Conservation (phyloP, 2,329 filamentous ascomycete species). For the Penicillium nordicum region DNA sequence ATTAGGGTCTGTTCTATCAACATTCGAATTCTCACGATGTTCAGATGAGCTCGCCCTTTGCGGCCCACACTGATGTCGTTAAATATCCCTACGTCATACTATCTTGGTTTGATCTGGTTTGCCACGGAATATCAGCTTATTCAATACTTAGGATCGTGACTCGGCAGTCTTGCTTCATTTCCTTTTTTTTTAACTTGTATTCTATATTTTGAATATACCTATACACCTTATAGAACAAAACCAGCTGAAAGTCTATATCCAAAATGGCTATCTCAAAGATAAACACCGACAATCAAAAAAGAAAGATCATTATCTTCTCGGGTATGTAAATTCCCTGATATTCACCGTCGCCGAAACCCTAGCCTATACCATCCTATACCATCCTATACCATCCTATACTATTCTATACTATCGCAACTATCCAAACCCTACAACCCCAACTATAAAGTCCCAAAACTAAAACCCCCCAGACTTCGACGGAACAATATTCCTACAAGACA, state of each 20-base stretch:
- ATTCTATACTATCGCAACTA: background rate
- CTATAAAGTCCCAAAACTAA: background rate
- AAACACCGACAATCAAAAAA: constrained; percentile 24
- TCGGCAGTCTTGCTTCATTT: background rate
- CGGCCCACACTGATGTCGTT: constrained; percentile 11
- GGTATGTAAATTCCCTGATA: constrained; percentile 28
- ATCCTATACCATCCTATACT: background rate
- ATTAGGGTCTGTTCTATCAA: background rate
- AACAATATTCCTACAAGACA: constrained; percentile 70
- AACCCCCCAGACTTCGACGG: constrained; percentile 60
- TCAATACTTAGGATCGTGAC: background rate
- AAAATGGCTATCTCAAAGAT: constrained; percentile 11
- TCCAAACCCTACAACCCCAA: background rate
- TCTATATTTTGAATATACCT: background rate
- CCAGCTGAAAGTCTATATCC: background rate
- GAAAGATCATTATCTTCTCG: constrained; percentile 48
- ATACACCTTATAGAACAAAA: background rate
- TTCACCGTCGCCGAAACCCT: background rate
- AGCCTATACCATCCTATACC: background rate
- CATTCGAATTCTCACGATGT: constrained; percentile 3
- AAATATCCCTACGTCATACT: constrained; percentile 1
- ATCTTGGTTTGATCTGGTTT: constrained; percentile 4
- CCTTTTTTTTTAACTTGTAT: background rate
- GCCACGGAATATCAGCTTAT: background rate
- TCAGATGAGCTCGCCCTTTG: background rate